phyloP scores from a whole-genome alignment of 2,329 filamentous ascomycete species.

The Aspergillus sp. region DNA sequence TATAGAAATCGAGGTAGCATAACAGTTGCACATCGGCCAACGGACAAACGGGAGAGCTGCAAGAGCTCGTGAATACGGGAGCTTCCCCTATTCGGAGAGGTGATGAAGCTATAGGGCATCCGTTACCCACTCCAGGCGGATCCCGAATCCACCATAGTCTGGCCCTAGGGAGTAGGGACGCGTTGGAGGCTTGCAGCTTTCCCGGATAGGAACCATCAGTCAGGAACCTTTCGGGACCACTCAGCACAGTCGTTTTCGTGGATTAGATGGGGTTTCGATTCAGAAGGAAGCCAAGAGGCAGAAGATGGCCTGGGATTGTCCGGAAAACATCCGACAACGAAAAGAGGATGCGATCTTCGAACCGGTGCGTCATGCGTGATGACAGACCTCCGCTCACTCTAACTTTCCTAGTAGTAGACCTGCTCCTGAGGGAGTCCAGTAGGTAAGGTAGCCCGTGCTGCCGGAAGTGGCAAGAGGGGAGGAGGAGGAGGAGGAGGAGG shows the following conservation, averaged over 20 bases:
- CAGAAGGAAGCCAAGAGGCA: background rate
- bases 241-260: background rate
- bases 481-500: background rate
- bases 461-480: slow-evolving; percentile 10
- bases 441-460: slow-evolving; percentile 6
- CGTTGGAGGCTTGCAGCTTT: slow-evolving; percentile 10
- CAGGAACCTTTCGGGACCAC: slow-evolving; percentile 16
- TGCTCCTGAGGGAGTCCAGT: background rate
- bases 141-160: slow-evolving; percentile 20
- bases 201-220: slow-evolving; percentile 15
- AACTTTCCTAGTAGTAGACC: background rate
- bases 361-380: slow-evolving; percentile 11
- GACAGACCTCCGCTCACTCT: background rate
- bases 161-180: slow-evolving; percentile 11
- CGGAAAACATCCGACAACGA: slow-evolving; percentile 15
- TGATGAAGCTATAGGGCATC: slow-evolving; percentile 22
- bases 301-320: slow-evolving; percentile 5
- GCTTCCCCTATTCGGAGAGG: slow-evolving; percentile 17
- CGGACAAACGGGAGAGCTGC: slow-evolving; percentile 7
- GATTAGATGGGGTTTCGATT: background rate
- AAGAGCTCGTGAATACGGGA: slow-evolving; percentile 21
- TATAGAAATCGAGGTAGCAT: background rate
- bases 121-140: slow-evolving; percentile 24
- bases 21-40: background rate
- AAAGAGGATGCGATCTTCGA: slow-evolving; percentile 13